A percentile compares a stretch with the other conserved stretches of the same genome.
These are phyloP conservation scores for Solanum okadae DNA, from an alignment of 257 asterid genomes.

Conservation along the genomic window DNA sequence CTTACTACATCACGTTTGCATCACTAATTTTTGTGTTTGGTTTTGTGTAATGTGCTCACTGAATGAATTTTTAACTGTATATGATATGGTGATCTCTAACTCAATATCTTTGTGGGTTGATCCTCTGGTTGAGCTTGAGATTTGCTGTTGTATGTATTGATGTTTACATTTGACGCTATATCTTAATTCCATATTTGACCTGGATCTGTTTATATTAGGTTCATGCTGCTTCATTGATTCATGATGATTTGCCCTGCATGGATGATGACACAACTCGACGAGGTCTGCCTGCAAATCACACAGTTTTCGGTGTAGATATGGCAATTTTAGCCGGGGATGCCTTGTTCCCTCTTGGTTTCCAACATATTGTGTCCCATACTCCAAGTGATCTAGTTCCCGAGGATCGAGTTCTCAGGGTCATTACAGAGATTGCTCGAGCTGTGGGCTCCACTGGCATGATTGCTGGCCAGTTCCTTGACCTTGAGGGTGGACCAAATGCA, in stretches of 20 bases:
- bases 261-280: slow-evolving; percentile 91
- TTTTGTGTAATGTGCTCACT: background rate
- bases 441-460: slow-evolving; percentile 99
- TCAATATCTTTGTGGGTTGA: background rate
- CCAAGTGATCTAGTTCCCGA: slow-evolving; percentile 73
- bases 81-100: background rate
- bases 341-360: slow-evolving; percentile 89
- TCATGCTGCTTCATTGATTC: slow-evolving; percentile 90
- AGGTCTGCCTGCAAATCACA: slow-evolving; percentile 87
- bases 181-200: background rate
- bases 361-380: slow-evolving; percentile 80
- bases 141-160: background rate
- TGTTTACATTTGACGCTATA: background rate
- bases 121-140: background rate
- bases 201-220: slow-evolving; percentile 32
- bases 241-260: slow-evolving; percentile 97
- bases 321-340: slow-evolving; percentile 97
- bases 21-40: background rate
- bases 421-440: slow-evolving; percentile 88
- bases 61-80: background rate
- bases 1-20: background rate
- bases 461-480: slow-evolving; percentile 86
- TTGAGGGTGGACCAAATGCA: slow-evolving; percentile 69
- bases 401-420: slow-evolving; percentile 48
- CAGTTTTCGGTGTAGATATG: slow-evolving; percentile 80